A percentile compares a stretch with the other conserved stretches of the same genome.
Conservation (phyloP, 345 rosid species). For the Moricandia moricandioides region DNA sequence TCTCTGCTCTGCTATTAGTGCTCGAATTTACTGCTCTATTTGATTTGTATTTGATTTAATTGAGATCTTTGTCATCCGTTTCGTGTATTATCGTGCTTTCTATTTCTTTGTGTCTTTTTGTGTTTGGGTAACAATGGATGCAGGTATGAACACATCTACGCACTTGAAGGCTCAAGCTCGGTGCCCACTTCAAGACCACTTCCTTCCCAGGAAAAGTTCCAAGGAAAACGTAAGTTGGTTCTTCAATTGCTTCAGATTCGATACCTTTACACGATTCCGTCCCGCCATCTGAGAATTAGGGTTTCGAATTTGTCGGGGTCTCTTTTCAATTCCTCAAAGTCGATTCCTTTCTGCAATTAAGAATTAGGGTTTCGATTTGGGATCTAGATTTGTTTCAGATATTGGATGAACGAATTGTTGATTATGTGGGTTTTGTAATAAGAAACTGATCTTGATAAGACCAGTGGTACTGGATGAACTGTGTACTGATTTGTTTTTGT, state of each 20-base stretch:
- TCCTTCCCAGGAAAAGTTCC: slow-evolving; percentile 41
- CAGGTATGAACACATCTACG: slow-evolving; percentile 33
- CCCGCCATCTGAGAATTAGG: background rate
- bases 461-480: background rate
- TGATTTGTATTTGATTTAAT: background rate
- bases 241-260: background rate
- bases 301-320: background rate
- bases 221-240: slow-evolving; percentile 40
- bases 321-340: background rate
- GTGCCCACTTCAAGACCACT: slow-evolving; percentile 47
- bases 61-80: background rate
- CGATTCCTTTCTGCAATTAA: background rate
- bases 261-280: background rate
- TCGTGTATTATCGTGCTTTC: background rate
- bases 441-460: background rate
- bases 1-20: background rate
- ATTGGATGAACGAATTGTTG: background rate
- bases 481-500: slow-evolving; percentile 7
- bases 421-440: background rate
- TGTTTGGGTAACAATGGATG: slow-evolving; percentile 29
- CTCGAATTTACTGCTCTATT: slow-evolving; percentile 11
- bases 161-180: slow-evolving; percentile 40
- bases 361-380: slow-evolving; percentile 14
- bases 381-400: background rate
- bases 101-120: background rate